phyloP scores from a whole-genome alignment of 164 flowering plant genomes.

The Pachysandra terminalis region DNA sequence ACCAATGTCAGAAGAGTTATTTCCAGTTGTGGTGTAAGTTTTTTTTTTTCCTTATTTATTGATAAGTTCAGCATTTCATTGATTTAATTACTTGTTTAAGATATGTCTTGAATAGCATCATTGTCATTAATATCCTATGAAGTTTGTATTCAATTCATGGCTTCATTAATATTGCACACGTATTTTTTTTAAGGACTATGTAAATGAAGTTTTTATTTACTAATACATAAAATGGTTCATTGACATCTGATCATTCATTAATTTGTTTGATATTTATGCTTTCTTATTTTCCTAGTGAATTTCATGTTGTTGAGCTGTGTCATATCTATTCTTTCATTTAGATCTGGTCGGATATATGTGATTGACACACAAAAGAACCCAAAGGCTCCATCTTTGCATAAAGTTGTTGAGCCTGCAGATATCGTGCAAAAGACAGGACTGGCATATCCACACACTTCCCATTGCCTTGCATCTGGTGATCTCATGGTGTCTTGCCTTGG shows the following conservation, averaged over 20 bases:
- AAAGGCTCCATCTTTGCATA: slow-evolving; percentile 77
- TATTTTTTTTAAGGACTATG: slow-evolving; percentile 8
- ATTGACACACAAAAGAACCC: slow-evolving; percentile 72
- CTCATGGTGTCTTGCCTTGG: slow-evolving; percentile 94
- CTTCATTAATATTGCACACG: too few relatives aligned
- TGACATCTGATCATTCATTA: neutral
- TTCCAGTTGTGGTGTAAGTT: neutral
- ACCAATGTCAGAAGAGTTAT: neutral
- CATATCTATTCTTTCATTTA: slow-evolving; percentile 21
- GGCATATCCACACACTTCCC: slow-evolving; percentile 94
- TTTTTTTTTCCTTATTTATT: too few relatives aligned
- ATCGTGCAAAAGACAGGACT: slow-evolving; percentile 78
- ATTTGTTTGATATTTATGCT: neutral
- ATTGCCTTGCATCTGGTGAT: slow-evolving; percentile 98
- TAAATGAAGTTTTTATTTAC: neutral
- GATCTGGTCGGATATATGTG: slow-evolving; percentile 91
- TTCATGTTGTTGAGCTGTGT: neutral
- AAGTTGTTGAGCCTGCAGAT: slow-evolving; percentile 75
- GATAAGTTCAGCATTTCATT: too few relatives aligned
- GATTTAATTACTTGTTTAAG: too few relatives aligned
- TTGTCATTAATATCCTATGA: too few relatives aligned
- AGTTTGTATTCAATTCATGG: too few relatives aligned
- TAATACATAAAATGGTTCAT: too few relatives aligned
- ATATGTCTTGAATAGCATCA: slow-evolving; percentile 12
- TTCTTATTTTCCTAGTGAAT: neutral